Evolutionary conservation across 345 rosid genomes (phyloP).

Genomic region (Linum trigynum): DNA sequence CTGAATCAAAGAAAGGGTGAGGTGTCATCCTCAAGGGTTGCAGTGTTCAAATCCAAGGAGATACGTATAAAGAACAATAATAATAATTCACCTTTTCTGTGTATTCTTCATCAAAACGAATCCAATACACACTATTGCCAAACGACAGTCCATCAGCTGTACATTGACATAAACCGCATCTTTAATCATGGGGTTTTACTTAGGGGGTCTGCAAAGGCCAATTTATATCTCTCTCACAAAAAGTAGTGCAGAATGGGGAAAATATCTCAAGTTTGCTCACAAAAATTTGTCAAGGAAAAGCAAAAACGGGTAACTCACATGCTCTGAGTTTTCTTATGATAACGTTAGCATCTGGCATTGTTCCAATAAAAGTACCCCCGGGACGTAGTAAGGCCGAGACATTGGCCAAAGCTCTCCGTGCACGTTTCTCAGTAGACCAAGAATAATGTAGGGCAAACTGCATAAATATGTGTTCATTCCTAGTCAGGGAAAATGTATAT

Average conservation of each 20-base stretch:
- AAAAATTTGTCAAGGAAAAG: not conserved
- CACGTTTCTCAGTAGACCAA: constrained; percentile 92
- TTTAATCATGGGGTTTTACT: constrained; percentile 17
- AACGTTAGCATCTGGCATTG: constrained; percentile 98
- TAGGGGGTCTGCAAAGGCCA: constrained; percentile 10
- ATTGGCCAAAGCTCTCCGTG: constrained; percentile 86
- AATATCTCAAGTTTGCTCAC: not conserved
- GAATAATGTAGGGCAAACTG: constrained; percentile 98
- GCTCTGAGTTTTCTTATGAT: constrained; percentile 73
- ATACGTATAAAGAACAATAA: not conserved
- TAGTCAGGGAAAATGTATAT: not conserved
- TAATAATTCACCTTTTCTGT: constrained; percentile 51
- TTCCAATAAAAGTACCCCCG: constrained; percentile 84
- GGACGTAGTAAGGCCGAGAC: constrained; percentile 93
- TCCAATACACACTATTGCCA: constrained; percentile 84
- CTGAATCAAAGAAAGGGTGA: constrained; percentile 33
- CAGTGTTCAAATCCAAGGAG: not conserved
- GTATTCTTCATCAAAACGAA: constrained; percentile 75
- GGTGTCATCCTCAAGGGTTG: not conserved
- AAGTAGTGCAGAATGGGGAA: not conserved
- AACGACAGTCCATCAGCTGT: constrained; percentile 67
- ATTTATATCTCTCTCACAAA: constrained; percentile 5
- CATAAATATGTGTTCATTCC: constrained; percentile 14
- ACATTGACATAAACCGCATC: constrained; percentile 24
- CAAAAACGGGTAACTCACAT: constrained; percentile 31